These are phyloP conservation scores for Metschnikowia matae DNA, from an alignment of 805 yeast species.

Conservation along the genomic window DNA sequence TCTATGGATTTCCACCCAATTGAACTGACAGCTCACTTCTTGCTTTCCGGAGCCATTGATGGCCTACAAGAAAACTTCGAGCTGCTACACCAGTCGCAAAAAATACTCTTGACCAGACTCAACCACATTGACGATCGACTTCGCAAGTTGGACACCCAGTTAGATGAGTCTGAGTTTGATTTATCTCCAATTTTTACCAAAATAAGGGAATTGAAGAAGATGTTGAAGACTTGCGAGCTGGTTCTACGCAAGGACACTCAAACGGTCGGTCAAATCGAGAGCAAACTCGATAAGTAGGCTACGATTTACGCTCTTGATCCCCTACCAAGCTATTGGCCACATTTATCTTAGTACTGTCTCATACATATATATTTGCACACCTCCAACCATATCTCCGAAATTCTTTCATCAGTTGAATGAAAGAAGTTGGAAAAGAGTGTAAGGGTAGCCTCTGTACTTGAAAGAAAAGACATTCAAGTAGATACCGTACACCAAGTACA, in stretches of 20 bases:
- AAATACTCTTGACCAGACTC: slow-evolving; percentile 48
- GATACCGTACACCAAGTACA: slow-evolving; percentile 59
- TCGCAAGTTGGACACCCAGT: slow-evolving; percentile 20
- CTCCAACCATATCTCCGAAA: not conserved
- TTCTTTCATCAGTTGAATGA: not conserved
- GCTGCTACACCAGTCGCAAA: slow-evolving; percentile 53
- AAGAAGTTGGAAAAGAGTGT: slow-evolving; percentile 40
- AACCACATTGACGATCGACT: slow-evolving; percentile 39
- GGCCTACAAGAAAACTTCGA: slow-evolving; percentile 47
- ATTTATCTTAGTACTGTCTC: not conserved
- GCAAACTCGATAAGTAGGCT: not conserved
- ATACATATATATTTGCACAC: not conserved
- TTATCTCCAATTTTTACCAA: slow-evolving; percentile 19
- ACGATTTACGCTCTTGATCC: not conserved
- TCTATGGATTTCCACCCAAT: slow-evolving; percentile 48
- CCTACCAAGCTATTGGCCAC: not conserved
- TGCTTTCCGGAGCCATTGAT: slow-evolving; percentile 53
- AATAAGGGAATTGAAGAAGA: slow-evolving; percentile 29
- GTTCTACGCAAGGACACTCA: slow-evolving; percentile 36
- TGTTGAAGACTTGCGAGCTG: slow-evolving; percentile 24
- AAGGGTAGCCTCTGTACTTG: slow-evolving; percentile 79
- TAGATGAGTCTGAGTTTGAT: slow-evolving; percentile 20
- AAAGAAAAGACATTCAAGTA: slow-evolving; percentile 61
- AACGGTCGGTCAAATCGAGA: slow-evolving; percentile 20
- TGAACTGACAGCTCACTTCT: slow-evolving; percentile 54